Base-by-base conservation (phyloP, 495 filamentous ascomycete genomes). In the Entonaema liquescens region DNA sequence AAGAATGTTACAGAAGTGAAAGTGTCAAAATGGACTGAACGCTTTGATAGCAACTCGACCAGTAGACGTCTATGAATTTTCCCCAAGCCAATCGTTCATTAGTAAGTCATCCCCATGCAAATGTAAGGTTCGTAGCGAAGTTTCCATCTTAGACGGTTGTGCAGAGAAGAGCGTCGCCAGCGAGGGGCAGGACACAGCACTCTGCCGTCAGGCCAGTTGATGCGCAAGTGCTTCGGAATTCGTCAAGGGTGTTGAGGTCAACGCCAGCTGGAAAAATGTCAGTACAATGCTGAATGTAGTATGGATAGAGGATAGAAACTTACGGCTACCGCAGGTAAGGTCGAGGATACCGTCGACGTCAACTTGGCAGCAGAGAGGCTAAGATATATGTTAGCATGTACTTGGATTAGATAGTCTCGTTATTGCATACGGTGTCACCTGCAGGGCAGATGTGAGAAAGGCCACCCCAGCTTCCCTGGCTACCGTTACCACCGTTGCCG, bases 341-440 rank as follows among this genome's bases (percentile, higher is more conserved):
- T 69, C 70, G 17, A 73, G 17, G 42, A 73, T 56, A 1, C 65
- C 65, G 31, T 65, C 70, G 0, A 69, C 25, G 29, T 73, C 70
- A 4, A 69, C 31, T 50, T 73, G 70, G 62, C 70, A 73, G 62
- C 70, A 73, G 8, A 72, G 70, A 42, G 70, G 70, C 64, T 67
- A 19, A 21, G 1, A 61, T 21, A 47, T 11, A 54, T 4, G 57
- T 67, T 25, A 67, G 64, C 17, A 29, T 26, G 9, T 40, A n/a
- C 7, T 40, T 40, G 13, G 4, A 58, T 33, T 33, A 7, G 12
- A 15, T 38, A 44, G 23, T 2, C 7, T 9, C 1, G n/a, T 19
- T 40, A n/a, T n/a, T 17, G 44, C 64, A 11, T 67, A 67, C 64
- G 9, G 50, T 65, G 50, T 50, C 21, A 6, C 47, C 47, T 8